Conservation (phyloP, 192 early-diverging fungal species). For the Coemansia sp. region DNA sequence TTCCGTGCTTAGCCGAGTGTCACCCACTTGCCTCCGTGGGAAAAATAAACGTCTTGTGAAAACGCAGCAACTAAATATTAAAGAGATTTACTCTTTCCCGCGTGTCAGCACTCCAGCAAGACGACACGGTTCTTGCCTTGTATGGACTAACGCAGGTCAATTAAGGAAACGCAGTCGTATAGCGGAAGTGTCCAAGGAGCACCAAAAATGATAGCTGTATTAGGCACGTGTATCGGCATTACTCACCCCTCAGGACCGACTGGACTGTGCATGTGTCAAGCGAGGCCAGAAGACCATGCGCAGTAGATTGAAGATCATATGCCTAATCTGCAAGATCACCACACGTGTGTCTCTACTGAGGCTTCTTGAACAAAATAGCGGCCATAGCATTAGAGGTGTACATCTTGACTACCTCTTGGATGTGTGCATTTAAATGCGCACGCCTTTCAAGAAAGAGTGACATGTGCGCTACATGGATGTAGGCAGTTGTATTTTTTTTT, state of each 20-base stretch:
- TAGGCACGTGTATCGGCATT: neutral
- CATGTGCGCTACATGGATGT: neutral
- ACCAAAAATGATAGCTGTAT: neutral
- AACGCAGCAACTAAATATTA: neutral
- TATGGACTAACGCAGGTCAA: neutral
- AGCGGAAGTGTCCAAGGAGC: neutral
- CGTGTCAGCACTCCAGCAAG: neutral
- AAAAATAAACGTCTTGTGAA: slow-evolving; percentile 4
- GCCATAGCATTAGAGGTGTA: neutral
- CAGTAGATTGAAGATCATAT: neutral
- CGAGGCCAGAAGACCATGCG: neutral
- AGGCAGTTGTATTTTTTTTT: neutral
- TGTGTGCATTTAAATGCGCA: neutral
- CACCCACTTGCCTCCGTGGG: slow-evolving; percentile 4
- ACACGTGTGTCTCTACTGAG: neutral
- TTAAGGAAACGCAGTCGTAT: neutral
- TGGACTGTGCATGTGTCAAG: neutral
- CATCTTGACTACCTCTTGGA: neutral
- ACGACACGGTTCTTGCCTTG: neutral
- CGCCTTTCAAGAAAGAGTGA: neutral
- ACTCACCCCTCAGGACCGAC: neutral
- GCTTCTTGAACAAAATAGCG: neutral
- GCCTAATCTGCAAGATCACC: slow-evolving; percentile 5
- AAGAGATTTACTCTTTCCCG: slow-evolving; percentile 1
- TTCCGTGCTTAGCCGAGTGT: neutral